Base-by-base conservation (phyloP, 331 rosid species). In the Pyrus hybrid region DNA sequence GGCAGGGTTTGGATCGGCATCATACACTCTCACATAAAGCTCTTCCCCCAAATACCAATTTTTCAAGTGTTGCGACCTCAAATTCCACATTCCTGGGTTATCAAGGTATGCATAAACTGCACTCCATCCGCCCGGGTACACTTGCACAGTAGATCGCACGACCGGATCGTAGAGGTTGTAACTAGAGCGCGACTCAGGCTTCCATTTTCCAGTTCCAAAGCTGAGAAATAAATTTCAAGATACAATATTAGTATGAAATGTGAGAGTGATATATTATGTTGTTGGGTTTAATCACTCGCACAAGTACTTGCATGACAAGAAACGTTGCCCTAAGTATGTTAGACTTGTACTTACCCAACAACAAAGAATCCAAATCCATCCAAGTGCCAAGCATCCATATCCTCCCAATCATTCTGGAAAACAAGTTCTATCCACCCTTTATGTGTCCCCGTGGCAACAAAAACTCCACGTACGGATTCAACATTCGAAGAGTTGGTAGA, bases 81-180 rank as follows among this genome's bases (percentile, higher is more conserved):
- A 81, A 61, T 89, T 87, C 94, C 92, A 91, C 82, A 89, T 89
- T 72, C 94, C 90, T 0, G 91, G 88, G 66, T 87, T 89, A 77
- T 91, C 94, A 23, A 91, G 87, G 65, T 73, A 91, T 58, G 85
- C 88, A 80, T 89, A 89, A 63, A 87, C 86, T 28, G 88, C 92
- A 63, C 80, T 89, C 94, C 97, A 91, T 37, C 89, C 83, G n/a
- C 78, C 18, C 0, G 92, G 97, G 80, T 80, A 89, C 70, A 89
- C 95, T 71, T 87, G 93, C 49, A 85, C 85, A 0, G 86, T 89
- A 16, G 93, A 89, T 0, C 95, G 76, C 30, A 80, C 87, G 37
- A 91, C 89, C 0, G 84, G 93, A 16, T 91, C 89, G 9, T 10
- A 63, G 8, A 87, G 80, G 68, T 89, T 91, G 54, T 91, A 91